Conservation (phyloP, 2,329 filamentous ascomycete species). For the Coniella lustricola region DNA sequence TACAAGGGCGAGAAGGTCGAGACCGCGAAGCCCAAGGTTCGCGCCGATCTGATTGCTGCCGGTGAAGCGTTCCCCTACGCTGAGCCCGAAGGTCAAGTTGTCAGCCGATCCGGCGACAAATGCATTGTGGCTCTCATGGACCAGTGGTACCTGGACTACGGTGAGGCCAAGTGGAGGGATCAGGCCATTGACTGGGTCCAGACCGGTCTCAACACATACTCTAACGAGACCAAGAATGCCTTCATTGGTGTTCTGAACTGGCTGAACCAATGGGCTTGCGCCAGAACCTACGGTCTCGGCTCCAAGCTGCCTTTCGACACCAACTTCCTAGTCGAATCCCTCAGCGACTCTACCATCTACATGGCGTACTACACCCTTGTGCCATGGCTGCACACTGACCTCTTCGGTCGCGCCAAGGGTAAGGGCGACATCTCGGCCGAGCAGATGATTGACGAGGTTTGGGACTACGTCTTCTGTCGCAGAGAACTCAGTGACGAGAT, state of each 20-base stretch:
- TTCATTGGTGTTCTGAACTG: constrained; percentile 85
- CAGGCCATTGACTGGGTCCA: constrained; percentile 66
- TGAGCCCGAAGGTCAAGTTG: constrained; percentile 84
- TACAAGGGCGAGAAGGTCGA: constrained; percentile 84
- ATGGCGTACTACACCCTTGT: constrained; percentile 70
- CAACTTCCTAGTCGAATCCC: constrained; percentile 82
- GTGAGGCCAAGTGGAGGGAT: constrained; percentile 79
- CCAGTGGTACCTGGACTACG: constrained; percentile 98
- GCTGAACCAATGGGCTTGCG: constrained; percentile 94
- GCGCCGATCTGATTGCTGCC: constrained; percentile 66
- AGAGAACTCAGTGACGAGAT: constrained; percentile 62
- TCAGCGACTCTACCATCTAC: constrained; percentile 91
- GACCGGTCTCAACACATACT: constrained; percentile 72
- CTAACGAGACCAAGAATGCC: constrained; percentile 65
- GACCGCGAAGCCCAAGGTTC: constrained; percentile 77
- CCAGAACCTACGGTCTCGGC: constrained; percentile 83
- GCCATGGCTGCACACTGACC: constrained; percentile 68
- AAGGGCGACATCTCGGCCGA: constrained; percentile 64
- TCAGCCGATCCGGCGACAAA: constrained; percentile 82
- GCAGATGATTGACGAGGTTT: constrained; percentile 91
- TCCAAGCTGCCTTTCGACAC: constrained; percentile 93
- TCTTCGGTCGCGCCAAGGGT: constrained; percentile 72
- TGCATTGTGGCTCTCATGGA: constrained; percentile 91
- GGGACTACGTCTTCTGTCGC: constrained; percentile 90
- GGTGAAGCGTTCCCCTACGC: constrained; percentile 85